phyloP scores from a whole-genome alignment of 2,329 filamentous ascomycete genomes.

The Aspergillus sp. region DNA sequence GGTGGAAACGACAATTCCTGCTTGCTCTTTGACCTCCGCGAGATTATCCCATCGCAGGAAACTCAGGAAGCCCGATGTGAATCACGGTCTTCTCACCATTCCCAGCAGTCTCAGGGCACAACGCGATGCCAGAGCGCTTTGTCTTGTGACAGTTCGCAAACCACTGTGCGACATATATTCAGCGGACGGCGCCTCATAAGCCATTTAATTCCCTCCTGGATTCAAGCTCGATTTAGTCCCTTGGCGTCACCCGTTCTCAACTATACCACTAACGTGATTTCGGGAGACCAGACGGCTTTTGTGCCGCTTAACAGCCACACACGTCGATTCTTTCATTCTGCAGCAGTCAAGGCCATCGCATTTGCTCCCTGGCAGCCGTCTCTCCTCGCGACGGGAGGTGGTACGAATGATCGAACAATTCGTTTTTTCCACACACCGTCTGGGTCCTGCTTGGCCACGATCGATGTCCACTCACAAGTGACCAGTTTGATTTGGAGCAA shows the following conservation, averaged over 20 bases:
- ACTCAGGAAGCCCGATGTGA: conserved; percentile 3
- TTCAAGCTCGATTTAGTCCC: conserved; percentile 11
- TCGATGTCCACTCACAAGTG: conserved; percentile 87
- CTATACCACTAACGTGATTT: conserved; percentile 21
- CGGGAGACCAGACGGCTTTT: conserved; percentile 38
- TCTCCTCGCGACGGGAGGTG: conserved; percentile 82
- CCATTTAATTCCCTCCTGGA: conserved; percentile 23
- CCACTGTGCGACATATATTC: conserved; percentile 15
- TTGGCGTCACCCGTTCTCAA: conserved; percentile 17
- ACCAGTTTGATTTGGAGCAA: conserved; percentile 88
- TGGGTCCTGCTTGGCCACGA: conserved; percentile 77
- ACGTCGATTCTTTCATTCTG: conserved; percentile 70
- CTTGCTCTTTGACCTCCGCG: conserved; percentile 66
- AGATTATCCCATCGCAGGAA: conserved; percentile 38
- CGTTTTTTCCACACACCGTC: conserved; percentile 89
- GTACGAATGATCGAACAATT: conserved; percentile 89
- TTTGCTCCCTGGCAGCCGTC: conserved; percentile 92
- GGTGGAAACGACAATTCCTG: conserved; percentile 91
- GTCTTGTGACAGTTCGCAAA: conserved; percentile 15
- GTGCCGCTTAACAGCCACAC: conserved; percentile 54
- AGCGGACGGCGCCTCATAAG: conserved; percentile 16
- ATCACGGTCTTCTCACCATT: conserved; percentile 4
- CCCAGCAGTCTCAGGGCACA: conserved; percentile 6
- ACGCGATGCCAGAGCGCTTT: conserved; percentile 13
- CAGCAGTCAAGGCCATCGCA: conserved; percentile 92